Evolutionary conservation across 2,329 filamentous ascomycete genomes (phyloP).

Genomic region (Diaporthe citriasiana): DNA sequence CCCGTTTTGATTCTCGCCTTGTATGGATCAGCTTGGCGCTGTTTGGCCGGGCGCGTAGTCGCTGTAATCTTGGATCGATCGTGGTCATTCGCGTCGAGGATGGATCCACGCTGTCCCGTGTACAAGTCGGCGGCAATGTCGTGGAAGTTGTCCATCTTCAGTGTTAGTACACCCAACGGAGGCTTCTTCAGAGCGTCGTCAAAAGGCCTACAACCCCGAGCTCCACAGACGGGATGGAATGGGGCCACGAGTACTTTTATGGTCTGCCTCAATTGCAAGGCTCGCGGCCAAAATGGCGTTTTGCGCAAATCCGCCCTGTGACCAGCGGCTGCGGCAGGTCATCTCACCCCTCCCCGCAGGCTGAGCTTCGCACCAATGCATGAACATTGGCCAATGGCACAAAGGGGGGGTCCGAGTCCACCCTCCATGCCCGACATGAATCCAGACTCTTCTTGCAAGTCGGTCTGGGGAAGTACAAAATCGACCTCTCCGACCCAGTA

Average conservation of each 20-base stretch:
- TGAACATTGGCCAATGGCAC: constrained; percentile 10
- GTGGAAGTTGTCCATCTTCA: background rate
- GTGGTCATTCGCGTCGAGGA: background rate
- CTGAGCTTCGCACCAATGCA: constrained; percentile 31
- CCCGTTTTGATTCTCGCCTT: constrained; percentile 75
- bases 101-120: background rate
- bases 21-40: constrained; percentile 64
- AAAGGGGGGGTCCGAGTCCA: background rate
- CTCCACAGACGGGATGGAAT: background rate
- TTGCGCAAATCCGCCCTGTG: constrained; percentile 41
- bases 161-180: background rate
- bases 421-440: background rate
- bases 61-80: background rate
- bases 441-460: background rate
- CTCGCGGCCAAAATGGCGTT: constrained; percentile 28
- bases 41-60: constrained; percentile 42
- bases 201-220: background rate
- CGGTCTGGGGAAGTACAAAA: background rate
- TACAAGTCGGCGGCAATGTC: background rate
- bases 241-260: constrained; percentile 23
- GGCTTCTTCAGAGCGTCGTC: background rate
- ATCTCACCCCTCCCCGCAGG: constrained; percentile 36
- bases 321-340: constrained; percentile 22
- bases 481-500: background rate
- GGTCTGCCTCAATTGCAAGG: background rate